A percentile compares a stretch with the other conserved stretches of the same genome.
Evolutionary conservation across 345 rosid genomes (phyloP).

Genomic region (Ricinus communis): DNA sequence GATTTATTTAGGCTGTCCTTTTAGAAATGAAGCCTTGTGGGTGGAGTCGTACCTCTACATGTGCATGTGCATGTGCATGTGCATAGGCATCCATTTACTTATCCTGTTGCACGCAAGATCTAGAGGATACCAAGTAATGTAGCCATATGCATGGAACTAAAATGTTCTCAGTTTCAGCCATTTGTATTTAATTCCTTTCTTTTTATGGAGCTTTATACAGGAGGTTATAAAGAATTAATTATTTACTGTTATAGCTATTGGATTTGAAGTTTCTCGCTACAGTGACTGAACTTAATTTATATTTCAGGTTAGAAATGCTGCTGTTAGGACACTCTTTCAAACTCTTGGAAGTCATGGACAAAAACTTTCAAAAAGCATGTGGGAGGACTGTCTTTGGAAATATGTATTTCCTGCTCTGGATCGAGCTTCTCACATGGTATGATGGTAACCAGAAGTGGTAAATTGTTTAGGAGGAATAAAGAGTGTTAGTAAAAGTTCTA

Average conservation of each 20-base stretch:
- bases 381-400: constrained; percentile 99
- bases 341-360: constrained; percentile 91
- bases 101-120: not conserved
- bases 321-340: constrained; percentile 92
- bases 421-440: constrained; percentile 77
- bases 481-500: not conserved
- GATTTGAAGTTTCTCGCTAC: not conserved
- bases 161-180: not conserved
- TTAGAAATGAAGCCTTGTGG: not conserved
- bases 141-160: not conserved
- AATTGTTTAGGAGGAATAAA: not conserved
- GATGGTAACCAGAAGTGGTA: constrained; percentile 39
- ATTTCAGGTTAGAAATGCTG: constrained; percentile 91
- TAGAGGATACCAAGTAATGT: not conserved
- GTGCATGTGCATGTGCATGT: not conserved
- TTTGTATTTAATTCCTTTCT: not conserved
- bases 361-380: constrained; percentile 81
- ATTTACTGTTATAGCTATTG: not conserved
- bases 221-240: not conserved
- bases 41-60: not conserved
- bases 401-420: constrained; percentile 88
- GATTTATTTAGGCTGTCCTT: not conserved
- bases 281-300: constrained; percentile 11
- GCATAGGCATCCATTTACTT: not conserved
- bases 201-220: not conserved